phyloP scores from a whole-genome alignment of 495 filamentous ascomycete species.

The Aspergillus steynii region DNA sequence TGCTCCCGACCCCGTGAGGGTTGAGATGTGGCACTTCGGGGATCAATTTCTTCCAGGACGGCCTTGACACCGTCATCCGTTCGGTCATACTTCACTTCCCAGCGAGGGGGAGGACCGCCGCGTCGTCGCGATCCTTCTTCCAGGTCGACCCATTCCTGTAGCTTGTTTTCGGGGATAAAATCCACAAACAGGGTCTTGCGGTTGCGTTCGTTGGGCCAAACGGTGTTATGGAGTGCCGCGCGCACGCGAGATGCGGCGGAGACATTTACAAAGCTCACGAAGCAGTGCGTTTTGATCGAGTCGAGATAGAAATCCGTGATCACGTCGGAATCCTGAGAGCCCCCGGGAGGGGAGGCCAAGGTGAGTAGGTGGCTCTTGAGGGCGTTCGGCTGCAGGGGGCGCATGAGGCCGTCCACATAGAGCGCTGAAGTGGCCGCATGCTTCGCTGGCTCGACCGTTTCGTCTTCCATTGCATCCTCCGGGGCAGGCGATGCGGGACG shows the following conservation, averaged over 20 bases:
- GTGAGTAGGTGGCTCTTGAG: conserved; percentile 67
- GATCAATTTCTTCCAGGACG: conserved; percentile 52
- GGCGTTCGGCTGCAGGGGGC: conserved; percentile 67
- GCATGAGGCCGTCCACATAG: conserved; percentile 90
- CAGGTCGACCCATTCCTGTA: conserved; percentile 70
- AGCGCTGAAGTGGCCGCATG: conserved; percentile 84
- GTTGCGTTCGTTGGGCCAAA: conserved; percentile 86
- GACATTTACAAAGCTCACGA: conserved; percentile 67
- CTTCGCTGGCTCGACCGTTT: conserved; percentile 61
- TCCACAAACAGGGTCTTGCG: conserved; percentile 87
- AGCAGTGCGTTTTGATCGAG: conserved; percentile 81
- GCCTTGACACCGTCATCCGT: conserved; percentile 57
- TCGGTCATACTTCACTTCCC: conserved; percentile 71
- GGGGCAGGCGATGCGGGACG: conserved; percentile 23
- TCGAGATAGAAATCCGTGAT: conserved; percentile 78
- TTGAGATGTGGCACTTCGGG: conserved; percentile 26
- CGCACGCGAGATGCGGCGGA: conserved; percentile 78
- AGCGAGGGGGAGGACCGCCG: conserved; percentile 53
- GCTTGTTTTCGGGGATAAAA: conserved; percentile 77
- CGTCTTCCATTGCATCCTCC: conserved; percentile 43
- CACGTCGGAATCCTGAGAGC: conserved; percentile 47
- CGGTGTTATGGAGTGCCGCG: conserved; percentile 67
- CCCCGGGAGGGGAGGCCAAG: conserved; percentile 62
- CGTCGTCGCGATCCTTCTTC: conserved; percentile 58
- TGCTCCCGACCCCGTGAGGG: conserved; percentile 24